phyloP scores from a whole-genome alignment of 1,139 yeast species.

The Candida tetrigidarum region DNA sequence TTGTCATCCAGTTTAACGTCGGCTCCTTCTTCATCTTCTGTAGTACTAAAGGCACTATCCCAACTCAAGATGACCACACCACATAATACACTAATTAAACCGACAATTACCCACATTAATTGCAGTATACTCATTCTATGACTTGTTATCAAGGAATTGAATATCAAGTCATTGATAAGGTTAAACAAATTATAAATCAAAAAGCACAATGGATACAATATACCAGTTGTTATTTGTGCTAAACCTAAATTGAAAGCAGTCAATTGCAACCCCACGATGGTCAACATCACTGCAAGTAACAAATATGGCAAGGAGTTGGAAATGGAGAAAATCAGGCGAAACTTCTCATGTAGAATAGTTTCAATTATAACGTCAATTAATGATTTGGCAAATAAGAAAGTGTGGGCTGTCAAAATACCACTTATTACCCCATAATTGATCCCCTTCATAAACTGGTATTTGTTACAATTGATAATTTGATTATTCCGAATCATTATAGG shows the following conservation, averaged over 20 bases:
- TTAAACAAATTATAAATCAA: conserved; percentile 80
- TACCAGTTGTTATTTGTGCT: conserved; percentile 72
- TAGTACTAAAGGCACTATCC: conserved; percentile 41
- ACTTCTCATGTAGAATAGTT: conserved; percentile 39
- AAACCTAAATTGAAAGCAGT: conserved; percentile 77
- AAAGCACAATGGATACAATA: conserved; percentile 83
- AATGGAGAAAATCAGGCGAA: conserved; percentile 26
- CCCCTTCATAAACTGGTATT: conserved; percentile 48
- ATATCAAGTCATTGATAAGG: conserved; percentile 73
- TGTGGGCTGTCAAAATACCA: conserved; percentile 85
- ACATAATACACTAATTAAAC: conserved; percentile 40
- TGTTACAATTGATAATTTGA: conserved; percentile 15
- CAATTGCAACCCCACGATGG: conserved; percentile 74
- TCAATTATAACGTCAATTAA: conserved; percentile 69
- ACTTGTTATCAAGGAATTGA: conserved; percentile 35
- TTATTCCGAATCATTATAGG: conserved; percentile 11
- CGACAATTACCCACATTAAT: conserved; percentile 40
- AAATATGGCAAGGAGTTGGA: conserved; percentile 43
- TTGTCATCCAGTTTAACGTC: conserved; percentile 9
- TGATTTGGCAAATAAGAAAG: conserved; percentile 82
- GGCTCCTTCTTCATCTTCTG: neutral
- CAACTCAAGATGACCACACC: conserved; percentile 50
- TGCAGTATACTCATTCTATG: conserved; percentile 35
- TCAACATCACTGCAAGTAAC: conserved; percentile 61
- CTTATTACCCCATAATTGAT: conserved; percentile 68